Base-by-base conservation (phyloP, 192 early-diverging fungal species). In the Jimgerdemannia lactiflua region DNA sequence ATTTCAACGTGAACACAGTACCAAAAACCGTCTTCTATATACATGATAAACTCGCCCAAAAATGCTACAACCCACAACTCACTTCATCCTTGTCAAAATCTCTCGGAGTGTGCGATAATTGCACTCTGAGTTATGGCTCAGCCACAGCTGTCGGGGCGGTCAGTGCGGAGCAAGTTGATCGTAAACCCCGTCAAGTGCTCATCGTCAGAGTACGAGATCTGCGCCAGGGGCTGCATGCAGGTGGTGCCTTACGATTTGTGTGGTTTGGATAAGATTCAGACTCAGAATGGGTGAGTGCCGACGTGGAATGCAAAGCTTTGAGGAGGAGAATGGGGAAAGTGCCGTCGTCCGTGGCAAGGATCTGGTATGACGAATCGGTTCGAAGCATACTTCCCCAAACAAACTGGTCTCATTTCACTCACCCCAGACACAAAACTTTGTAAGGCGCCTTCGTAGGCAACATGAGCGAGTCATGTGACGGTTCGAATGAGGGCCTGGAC, bases 191-290 rank as follows among this genome's bases (percentile, higher is more conserved):
- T 80, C 79, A 98, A 94, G 65, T 98, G 96, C n/a, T 91, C 91
- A 65, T 95, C 91, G 70, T 93, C 93, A 1, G 95, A 94, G 66
- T 91, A 85, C 0, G 90, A 88, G n/a, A 99, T 95, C 78, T 99
- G 97, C 3, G 98, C 96, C 71, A 99, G 87, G 14, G 99, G 85
- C 75, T 96, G 93, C 54, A 99, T 96, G 93, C 54, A 99, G 86
- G 80, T 97, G 96, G 19, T 94, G 87, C 79, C 91, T 91, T 42
- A 99, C 94, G 9, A 99, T 92, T 87, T 89, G 64, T n/a, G 67
- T 43, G 14, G n/a, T 40, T n/a, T 67, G 42, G 42, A 65, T 42
- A 80, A 43, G 49, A 59, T 59, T 71, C 49, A 42, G 11, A n/a
- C 19, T 29, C 29, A 41, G 66, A 59, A 29, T 1, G 29, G 29